Conservation (phyloP, 2,329 filamentous ascomycete genomes). For the Colletotrichum plurivorum region DNA sequence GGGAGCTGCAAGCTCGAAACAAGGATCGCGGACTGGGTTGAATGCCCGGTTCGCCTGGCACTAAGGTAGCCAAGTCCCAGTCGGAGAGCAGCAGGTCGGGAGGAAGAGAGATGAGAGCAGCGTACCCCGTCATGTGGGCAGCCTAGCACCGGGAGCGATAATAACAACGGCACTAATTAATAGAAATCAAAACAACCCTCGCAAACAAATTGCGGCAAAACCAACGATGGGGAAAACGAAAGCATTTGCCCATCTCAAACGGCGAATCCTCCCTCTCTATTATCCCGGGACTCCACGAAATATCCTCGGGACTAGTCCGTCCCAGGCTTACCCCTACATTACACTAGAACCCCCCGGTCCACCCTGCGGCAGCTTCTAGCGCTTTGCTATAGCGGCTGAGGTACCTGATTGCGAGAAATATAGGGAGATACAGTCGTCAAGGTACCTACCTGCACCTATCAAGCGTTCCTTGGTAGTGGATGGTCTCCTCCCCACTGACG, state of each 20-base stretch:
- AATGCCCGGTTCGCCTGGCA: slow-evolving; percentile 27
- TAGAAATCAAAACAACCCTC: neutral
- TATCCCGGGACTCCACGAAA: slow-evolving; percentile 11
- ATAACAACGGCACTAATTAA: too few species aligned
- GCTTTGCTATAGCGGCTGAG: slow-evolving; percentile 24
- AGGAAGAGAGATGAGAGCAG: neutral
- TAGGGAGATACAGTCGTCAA: too few species aligned
- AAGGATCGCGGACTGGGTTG: slow-evolving; percentile 30
- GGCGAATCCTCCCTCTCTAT: neutral
- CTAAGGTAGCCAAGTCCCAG: slow-evolving; percentile 9
- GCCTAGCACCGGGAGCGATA: too few species aligned
- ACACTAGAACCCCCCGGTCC: slow-evolving; percentile 13
- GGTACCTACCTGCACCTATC: too few species aligned
- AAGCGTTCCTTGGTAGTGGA: slow-evolving; percentile 5
- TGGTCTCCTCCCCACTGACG: slow-evolving; percentile 8
- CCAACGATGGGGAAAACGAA: neutral
- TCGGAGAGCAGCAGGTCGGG: neutral
- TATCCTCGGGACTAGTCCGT: slow-evolving; percentile 23
- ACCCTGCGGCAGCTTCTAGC: slow-evolving; percentile 26
- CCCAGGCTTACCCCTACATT: slow-evolving; percentile 23
- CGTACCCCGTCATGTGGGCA: neutral
- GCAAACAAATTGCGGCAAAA: neutral
- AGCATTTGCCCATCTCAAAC: slow-evolving; percentile 8
- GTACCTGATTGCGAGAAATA: too few species aligned
- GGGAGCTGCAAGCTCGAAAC: slow-evolving; percentile 7